These are phyloP conservation scores for Verticillium tricorpus DNA, from an alignment of 2,329 filamentous ascomycete genomes.

Conservation along the genomic window DNA sequence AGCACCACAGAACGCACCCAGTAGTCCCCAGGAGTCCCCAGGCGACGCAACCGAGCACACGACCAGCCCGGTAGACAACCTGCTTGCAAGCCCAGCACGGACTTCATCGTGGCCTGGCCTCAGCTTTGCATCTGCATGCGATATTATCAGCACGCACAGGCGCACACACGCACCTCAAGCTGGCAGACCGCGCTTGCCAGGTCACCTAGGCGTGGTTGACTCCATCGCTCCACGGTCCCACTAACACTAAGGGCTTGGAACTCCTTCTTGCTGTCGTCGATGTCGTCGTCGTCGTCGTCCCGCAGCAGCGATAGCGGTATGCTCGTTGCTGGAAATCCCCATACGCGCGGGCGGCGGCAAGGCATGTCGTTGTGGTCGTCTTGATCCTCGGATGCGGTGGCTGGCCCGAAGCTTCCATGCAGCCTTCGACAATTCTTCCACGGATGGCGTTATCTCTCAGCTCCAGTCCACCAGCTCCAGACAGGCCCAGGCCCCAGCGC, in stretches of 20 bases:
- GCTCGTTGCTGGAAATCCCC: not conserved
- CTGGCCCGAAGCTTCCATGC: constrained; percentile 3
- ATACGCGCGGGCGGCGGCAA: not conserved
- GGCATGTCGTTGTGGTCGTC: not conserved
- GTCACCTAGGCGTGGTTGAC: not conserved
- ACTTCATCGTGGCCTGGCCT: not conserved
- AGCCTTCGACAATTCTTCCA: constrained; percentile 4
- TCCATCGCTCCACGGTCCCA: not conserved
- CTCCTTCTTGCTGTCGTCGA: not conserved
- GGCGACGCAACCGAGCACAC: not conserved
- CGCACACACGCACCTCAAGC: not conserved
- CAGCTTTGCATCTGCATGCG: not conserved
- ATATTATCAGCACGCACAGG: not conserved
- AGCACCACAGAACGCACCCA: not conserved
- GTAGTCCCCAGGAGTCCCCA: not conserved
- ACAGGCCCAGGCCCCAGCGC: not conserved
- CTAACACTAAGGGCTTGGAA: not conserved
- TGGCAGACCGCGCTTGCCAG: not conserved
- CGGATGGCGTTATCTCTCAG: constrained; percentile 4
- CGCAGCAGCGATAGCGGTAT: not conserved
- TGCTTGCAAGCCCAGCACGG: not conserved
- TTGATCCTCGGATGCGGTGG: not conserved
- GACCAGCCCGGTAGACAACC: not conserved
- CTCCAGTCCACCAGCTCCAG: not conserved
- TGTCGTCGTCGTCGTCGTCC: too few species aligned